phyloP scores from a whole-genome alignment of 1,284 basidiomycete species.

The Ceratobasidium sp. region DNA sequence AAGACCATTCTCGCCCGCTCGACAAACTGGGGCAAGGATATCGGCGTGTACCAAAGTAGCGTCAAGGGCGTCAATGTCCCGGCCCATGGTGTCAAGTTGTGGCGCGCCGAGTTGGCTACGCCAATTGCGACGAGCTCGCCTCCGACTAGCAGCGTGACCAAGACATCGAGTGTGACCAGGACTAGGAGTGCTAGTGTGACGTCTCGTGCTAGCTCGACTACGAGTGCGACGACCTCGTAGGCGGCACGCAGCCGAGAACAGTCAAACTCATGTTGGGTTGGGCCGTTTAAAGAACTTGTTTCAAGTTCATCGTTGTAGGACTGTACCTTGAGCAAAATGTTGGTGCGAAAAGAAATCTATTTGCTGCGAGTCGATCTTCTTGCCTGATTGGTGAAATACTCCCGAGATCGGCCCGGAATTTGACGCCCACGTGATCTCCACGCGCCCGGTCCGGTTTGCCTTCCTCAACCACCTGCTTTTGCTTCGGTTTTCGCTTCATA shows the following conservation, averaged over 20 bases:
- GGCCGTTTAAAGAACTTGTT: background rate
- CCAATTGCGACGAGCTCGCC: slow-evolving; percentile 8
- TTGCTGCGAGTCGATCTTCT: slow-evolving; percentile 1
- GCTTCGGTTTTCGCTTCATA: background rate
- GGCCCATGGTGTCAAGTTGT: slow-evolving; percentile 57
- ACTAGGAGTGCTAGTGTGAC: background rate
- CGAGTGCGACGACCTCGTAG: background rate
- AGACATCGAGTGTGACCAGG: background rate
- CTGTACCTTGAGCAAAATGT: background rate
- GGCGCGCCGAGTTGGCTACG: slow-evolving; percentile 28
- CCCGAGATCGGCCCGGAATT: background rate
- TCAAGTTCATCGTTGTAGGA: too few species aligned
- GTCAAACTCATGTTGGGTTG: background rate
- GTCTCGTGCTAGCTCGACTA: background rate
- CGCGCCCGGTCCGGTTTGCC: background rate
- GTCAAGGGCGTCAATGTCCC: slow-evolving; percentile 53
- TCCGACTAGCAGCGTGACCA: background rate
- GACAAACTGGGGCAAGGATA: slow-evolving; percentile 57
- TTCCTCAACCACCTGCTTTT: background rate
- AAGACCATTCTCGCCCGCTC: slow-evolving; percentile 38
- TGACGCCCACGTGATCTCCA: background rate
- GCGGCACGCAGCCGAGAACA: too few species aligned
- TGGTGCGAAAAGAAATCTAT: background rate
- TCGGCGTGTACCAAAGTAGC: slow-evolving; percentile 54
- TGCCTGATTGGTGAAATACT: background rate